These are phyloP conservation scores for Apiospora aurea DNA, from an alignment of 2,329 filamentous ascomycete genomes.

Conservation along the genomic window DNA sequence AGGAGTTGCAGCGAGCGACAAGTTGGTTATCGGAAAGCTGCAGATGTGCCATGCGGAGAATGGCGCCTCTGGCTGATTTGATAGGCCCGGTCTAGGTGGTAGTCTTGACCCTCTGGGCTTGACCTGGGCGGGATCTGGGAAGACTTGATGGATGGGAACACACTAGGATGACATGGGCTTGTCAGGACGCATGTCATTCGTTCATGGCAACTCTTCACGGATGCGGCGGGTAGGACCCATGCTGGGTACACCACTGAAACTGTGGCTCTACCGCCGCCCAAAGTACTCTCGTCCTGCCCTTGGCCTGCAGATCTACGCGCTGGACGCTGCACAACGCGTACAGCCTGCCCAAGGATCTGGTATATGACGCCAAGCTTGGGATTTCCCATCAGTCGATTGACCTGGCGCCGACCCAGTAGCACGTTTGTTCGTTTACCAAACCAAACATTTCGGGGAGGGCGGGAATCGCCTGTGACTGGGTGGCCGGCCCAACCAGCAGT, in stretches of 20 bases:
- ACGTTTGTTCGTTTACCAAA: background rate
- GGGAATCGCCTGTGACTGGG: background rate
- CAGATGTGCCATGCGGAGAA: slow-evolving; percentile 20
- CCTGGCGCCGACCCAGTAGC: background rate
- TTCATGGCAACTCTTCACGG: slow-evolving; percentile 18
- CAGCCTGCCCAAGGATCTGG: background rate
- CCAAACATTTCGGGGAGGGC: slow-evolving; percentile 9
- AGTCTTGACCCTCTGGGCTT: slow-evolving; percentile 13
- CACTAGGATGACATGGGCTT: background rate
- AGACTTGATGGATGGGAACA: slow-evolving; percentile 6
- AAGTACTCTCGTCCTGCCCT: background rate
- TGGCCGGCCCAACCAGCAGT: slow-evolving; percentile 10
- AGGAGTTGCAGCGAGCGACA: background rate
- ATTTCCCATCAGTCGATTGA: slow-evolving; percentile 6
- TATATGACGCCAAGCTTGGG: slow-evolving; percentile 11
- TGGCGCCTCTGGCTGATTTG: slow-evolving; percentile 7
- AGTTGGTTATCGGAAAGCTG: slow-evolving; percentile 18
- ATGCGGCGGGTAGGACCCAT: slow-evolving; percentile 4
- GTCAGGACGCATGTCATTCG: slow-evolving; percentile 15
- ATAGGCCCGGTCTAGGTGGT: slow-evolving; percentile 16
- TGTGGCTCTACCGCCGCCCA: background rate
- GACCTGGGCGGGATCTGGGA: slow-evolving; percentile 9
- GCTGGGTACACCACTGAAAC: slow-evolving; percentile 1
- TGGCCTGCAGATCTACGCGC: slow-evolving; percentile 7
- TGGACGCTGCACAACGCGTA: slow-evolving; percentile 6